These are phyloP conservation scores for Monilinia vaccinii-corymbosi DNA, from an alignment of 2,329 filamentous ascomycete species.

Conservation along the genomic window DNA sequence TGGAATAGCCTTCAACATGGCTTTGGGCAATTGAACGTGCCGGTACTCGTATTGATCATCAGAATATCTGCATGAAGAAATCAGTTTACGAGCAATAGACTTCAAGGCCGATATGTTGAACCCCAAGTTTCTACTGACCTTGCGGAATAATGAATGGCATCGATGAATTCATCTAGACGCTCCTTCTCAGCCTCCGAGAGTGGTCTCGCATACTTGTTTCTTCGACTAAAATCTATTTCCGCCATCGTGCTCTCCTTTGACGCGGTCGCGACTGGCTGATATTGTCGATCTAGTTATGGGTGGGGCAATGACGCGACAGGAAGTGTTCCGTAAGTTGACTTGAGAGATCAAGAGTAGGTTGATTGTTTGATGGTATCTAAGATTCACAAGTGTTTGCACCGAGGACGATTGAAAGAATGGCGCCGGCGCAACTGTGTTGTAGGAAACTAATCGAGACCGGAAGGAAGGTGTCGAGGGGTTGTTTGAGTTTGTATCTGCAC, in stretches of 20 bases:
- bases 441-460: not conserved
- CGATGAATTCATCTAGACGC: conserved; percentile 81
- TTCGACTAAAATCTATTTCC: conserved; percentile 59
- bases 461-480: not conserved
- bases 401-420: not conserved
- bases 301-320: conserved; percentile 3
- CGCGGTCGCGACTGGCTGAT: not conserved
- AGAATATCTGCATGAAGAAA: conserved; percentile 58
- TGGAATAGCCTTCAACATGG: conserved; percentile 95
- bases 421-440: conserved; percentile 3
- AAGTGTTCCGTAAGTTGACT: not conserved
- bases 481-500: not conserved
- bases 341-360: not conserved
- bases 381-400: not conserved
- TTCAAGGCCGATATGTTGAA: not conserved
- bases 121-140: conserved; percentile 46
- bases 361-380: not conserved
- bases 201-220: conserved; percentile 77
- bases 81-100: conserved; percentile 10
- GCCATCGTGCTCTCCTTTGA: conserved; percentile 16
- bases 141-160: conserved; percentile 90
- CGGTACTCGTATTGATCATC: conserved; percentile 93
- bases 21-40: conserved; percentile 93
- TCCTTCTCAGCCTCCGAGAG: conserved; percentile 74
- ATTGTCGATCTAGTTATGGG: not conserved